phyloP scores from a whole-genome alignment of 805 yeast genomes.

The Myxozyma melibiosi region DNA sequence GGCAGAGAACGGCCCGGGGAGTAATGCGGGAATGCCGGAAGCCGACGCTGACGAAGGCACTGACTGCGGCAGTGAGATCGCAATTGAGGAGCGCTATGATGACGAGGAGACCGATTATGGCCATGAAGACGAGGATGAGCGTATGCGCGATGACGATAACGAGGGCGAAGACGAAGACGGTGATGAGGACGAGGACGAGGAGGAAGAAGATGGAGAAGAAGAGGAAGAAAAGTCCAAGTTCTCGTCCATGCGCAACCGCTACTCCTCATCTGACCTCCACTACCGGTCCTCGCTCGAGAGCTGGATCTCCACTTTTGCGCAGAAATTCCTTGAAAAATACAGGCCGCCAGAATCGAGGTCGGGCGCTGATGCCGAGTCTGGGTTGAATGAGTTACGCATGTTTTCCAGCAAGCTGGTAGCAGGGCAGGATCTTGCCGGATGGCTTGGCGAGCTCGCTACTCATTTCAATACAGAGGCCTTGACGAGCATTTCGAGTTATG shows the following conservation, averaged over 20 bases:
- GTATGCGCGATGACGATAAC: not conserved
- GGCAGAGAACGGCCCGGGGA: conserved; percentile 26
- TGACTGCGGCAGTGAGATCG: conserved; percentile 36
- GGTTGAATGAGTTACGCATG: conserved; percentile 36
- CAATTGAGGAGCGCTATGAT: conserved; percentile 19
- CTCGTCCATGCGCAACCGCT: not conserved
- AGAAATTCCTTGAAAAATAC: conserved; percentile 20
- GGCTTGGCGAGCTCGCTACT: conserved; percentile 39
- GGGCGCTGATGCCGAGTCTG: conserved; percentile 36
- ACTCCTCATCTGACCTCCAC: not conserved
- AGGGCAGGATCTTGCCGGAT: not conserved
- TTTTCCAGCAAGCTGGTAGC: conserved; percentile 38
- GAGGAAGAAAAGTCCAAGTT: conserved; percentile 32
- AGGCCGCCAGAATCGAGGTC: conserved; percentile 8
- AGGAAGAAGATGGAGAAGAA: conserved; percentile 36
- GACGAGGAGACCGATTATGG: conserved; percentile 38
- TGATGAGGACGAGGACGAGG: conserved; percentile 28
- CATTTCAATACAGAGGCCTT: conserved; percentile 23
- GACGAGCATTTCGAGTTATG: conserved; percentile 65
- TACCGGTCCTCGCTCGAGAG: conserved; percentile 11
- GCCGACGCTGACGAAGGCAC: conserved; percentile 26
- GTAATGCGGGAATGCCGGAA: not conserved
- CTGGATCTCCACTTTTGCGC: conserved; percentile 10
- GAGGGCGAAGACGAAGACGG: conserved; percentile 34
- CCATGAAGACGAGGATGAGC: conserved; percentile 42